phyloP scores from a whole-genome alignment of 208 protist genomes.

The Leishmania martiniquensis region DNA sequence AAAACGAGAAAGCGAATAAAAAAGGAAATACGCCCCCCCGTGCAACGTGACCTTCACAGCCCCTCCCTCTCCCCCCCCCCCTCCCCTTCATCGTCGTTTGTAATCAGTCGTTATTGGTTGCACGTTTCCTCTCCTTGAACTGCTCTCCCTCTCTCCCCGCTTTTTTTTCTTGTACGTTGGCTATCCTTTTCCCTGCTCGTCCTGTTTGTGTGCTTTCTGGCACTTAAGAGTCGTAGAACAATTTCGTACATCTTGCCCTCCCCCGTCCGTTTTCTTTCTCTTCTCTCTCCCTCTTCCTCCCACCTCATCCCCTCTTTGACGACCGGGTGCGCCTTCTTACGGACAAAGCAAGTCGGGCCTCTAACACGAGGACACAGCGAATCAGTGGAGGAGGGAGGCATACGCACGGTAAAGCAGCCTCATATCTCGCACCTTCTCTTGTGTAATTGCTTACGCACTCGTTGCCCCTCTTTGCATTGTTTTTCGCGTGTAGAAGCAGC shows the following conservation, averaged over 20 bases:
- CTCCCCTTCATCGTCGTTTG: background rate
- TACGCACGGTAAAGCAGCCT: no score
- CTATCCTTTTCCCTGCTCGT: background rate
- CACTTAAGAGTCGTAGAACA: background rate
- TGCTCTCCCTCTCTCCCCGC: background rate
- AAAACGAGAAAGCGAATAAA: no score
- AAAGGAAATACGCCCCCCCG: no score
- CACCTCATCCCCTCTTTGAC: no score
- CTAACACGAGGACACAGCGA: background rate
- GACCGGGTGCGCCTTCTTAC: background rate
- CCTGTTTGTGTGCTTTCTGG: background rate
- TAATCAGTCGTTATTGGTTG: background rate
- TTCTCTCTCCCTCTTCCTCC: background rate
- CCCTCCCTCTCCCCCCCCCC: background rate
- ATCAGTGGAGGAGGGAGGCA: no score
- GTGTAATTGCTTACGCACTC: conserved; percentile 1
- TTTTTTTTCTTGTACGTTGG: conserved; percentile 1
- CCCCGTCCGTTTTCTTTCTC: background rate
- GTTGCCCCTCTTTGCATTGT: no score
- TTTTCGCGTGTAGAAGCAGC: no score
- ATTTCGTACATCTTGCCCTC: background rate
- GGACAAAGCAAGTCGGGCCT: background rate
- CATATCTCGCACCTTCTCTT: no score
- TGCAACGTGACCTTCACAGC: background rate
- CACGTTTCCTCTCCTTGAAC: background rate